phyloP scores from a whole-genome alignment of 179 eudicot species.

The Camellia oleifera region DNA sequence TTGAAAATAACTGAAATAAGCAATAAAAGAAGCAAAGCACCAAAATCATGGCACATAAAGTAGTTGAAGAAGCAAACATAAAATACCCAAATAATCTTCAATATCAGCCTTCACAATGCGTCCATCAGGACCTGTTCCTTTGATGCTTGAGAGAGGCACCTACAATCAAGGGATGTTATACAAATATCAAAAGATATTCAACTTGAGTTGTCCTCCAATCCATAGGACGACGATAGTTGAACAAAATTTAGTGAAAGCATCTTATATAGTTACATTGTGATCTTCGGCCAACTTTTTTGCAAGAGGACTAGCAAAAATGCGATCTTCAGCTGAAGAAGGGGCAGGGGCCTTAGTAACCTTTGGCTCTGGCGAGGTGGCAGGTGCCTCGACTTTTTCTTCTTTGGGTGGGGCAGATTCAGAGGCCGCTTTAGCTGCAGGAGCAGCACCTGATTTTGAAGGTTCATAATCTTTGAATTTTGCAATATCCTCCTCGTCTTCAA shows the following conservation, averaged over 20 bases:
- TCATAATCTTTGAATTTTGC: constrained; percentile 73
- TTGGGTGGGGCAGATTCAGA: constrained; percentile 56
- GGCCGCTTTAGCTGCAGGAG: constrained; percentile 52
- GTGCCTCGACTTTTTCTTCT: constrained; percentile 47
- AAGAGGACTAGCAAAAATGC: constrained; percentile 94
- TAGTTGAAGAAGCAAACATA: background rate
- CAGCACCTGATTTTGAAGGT: constrained; percentile 56
- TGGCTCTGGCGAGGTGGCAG: constrained; percentile 51
- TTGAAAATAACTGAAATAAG: background rate
- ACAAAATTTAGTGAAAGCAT: background rate
- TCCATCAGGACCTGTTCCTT: constrained; percentile 97
- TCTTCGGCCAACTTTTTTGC: constrained; percentile 95
- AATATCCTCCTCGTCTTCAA: constrained; percentile 85
- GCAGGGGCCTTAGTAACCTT: constrained; percentile 49
- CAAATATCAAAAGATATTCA: background rate
- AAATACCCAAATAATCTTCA: constrained; percentile 84
- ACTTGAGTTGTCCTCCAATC: background rate
- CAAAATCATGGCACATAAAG: background rate
- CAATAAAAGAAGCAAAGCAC: background rate
- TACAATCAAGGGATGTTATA: constrained; percentile 23
- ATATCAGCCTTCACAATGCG: constrained; percentile 89
- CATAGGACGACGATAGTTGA: background rate
- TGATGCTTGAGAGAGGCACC: constrained; percentile 81
- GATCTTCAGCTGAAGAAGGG: constrained; percentile 53
- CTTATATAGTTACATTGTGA: constrained; percentile 45